phyloP scores from a whole-genome alignment of 768 basidiomycete species.

The Polyporus arcularius region DNA sequence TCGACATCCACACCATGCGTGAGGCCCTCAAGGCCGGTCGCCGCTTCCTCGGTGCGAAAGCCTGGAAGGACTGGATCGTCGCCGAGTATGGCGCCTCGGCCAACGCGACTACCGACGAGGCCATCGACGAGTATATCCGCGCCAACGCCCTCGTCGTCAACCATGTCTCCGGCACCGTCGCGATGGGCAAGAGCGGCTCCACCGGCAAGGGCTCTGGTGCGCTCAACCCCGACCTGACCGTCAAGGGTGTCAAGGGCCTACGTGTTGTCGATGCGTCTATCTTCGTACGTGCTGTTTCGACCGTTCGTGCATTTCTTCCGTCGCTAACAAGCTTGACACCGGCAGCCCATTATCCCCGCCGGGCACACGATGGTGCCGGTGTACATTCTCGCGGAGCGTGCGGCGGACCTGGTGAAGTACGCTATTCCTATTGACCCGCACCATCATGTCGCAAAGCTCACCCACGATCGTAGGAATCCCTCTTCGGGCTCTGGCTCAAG shows the following conservation, averaged over 20 bases:
- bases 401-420: constrained; percentile 17
- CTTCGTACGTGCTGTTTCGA: constrained; percentile 28
- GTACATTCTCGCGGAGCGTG: constrained; percentile 20
- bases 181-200: constrained; percentile 28
- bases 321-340: background rate
- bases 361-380: constrained; percentile 3
- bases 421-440: background rate
- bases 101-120: background rate
- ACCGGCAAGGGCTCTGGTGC: constrained; percentile 36
- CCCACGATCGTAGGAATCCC: background rate
- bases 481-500: background rate
- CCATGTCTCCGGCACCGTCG: background rate
- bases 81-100: background rate
- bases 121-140: background rate
- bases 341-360: constrained; percentile 8
- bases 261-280: constrained; percentile 56
- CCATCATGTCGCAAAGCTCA: background rate
- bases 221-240: constrained; percentile 47
- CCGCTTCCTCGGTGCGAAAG: constrained; percentile 6
- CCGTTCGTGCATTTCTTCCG: background rate
- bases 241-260: constrained; percentile 53
- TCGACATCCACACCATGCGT: constrained; percentile 30
- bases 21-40: constrained; percentile 2
- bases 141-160: background rate
- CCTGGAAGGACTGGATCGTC: constrained; percentile 14